Base-by-base conservation (phyloP, 768 basidiomycete species). In the Rhodosporidiobolus odoratus region DNA sequence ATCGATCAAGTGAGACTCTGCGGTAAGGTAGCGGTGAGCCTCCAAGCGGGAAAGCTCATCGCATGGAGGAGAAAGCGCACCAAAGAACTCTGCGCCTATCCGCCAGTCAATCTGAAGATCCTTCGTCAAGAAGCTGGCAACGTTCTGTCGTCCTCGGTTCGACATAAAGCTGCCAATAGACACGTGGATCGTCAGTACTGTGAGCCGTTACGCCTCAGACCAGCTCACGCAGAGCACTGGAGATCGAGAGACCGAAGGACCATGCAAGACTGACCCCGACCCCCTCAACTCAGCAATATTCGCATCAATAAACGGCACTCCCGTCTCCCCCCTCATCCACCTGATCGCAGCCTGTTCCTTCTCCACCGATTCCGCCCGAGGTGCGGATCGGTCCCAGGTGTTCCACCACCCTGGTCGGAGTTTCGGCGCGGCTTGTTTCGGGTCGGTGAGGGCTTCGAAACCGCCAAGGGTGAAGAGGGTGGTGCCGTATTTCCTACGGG, bases 141-240 rank as follows among this genome's bases (percentile, higher is more conserved):
- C 81, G 76, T 83, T 83, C 75, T 83, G 82, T 15, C 82, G 78
- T 0, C 80, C 80, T 23, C 82, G 79, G 74, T 83, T 83, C 68
- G 78, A 79, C 80, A 82, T 82, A 74, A 75, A 78, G 37, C 71
- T 72, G 61, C 34, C 13, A 0, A 19, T 3, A 10, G 16, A 40
- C 10, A 30, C 47, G 38, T 4, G 16, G 9, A 19, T 1, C 1
- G 19, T 52, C 40, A 54, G 30, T 43, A 19, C 37, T 19, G 0
- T 0, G 15, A 6, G 1, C 1, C n/a, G n/a, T n/a, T n/a, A n/a
- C n/a, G n/a, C n/a, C 23, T 50, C 48, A 8, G 21, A 9, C 48
- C 8, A 17, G 9, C 12, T 25, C 12, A n/a, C 48, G 48, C 21
- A 50, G 48, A 50, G 48, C 43, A 23, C 43, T 23, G 48, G 21